Evolutionary conservation across 169 alveolate species (phyloP), one percentile per base, ranked within the genome.

Genomic region (Plasmodium sp.): DNA sequence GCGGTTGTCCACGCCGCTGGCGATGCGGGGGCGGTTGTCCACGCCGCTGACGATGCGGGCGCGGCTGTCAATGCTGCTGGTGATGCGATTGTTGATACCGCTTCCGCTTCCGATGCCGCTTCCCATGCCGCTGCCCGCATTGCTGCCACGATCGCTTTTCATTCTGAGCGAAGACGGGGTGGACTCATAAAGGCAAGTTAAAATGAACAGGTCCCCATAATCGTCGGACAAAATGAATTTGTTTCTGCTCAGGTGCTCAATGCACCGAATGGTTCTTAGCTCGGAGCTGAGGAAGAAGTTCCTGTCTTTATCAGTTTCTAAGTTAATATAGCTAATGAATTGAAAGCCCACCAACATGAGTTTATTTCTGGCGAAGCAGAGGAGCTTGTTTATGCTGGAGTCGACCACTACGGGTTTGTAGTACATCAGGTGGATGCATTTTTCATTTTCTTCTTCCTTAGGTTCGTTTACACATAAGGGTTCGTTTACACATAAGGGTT

Each of bases 211-310:
- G 5, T 91, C 95, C 0, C 95, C 95, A 91, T 91, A 91, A 81
- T 91, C 95, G 74, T 91, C 95, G 14, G 92, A 81, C 16, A 91
- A 39, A 54, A 91, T 91, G 27, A 39, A 91, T 81, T 81, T 91
- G 22, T 82, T 80, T 10, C 18, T 33, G 18, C 36, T 41, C 4
- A 91, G n/a, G 0, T 48, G 7, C 81, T 91, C 95, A n/a, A 91
- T 73, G 48, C 92, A 91, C 45, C 92, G 43, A 41, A 91, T 91
- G 10, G 95, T 82, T 67, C 95, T 91, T 39, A 91, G 81, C 41
- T 91, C 92, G 18, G 95, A 81, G 58, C 92, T 91, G 31, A 91
- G 45, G 77, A 81, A 91, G 39, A 91, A 91, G 67, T 43, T 91
- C 39, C 45, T 67, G 34, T 82, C 84, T 27, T 91, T 22, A 18